These are phyloP conservation scores for Trichoderma brevicompactum DNA, from an alignment of 2,329 filamentous ascomycete genomes.

Conservation along the genomic window DNA sequence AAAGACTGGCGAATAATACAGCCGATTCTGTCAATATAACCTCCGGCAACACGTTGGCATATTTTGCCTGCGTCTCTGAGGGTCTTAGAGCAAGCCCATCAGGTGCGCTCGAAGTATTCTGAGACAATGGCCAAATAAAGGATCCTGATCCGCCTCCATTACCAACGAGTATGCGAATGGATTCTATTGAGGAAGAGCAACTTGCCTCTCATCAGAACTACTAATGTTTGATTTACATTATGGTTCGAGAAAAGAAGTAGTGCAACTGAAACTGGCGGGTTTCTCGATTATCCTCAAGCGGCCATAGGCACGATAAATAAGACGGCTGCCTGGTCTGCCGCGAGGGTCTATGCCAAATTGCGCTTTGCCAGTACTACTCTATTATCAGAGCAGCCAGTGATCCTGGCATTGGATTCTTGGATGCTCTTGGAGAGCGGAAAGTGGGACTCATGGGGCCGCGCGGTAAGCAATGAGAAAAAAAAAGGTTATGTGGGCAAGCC, in stretches of 20 bases:
- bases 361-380: not conserved
- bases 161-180: no score
- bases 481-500: not conserved
- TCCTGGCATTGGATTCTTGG: not conserved
- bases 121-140: no score
- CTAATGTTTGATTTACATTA: not conserved
- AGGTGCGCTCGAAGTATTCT: no score
- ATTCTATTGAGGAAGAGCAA: no score
- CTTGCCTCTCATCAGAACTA: not conserved
- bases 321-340: not conserved
- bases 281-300: not conserved
- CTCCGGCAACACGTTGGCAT: no score
- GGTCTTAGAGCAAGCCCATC: no score
- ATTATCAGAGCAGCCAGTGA: not conserved
- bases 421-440: not conserved
- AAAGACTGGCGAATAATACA: no score
- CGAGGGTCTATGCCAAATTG: not conserved
- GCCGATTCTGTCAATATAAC: no score
- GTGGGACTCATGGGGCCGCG: not conserved
- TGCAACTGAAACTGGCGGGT: no score
- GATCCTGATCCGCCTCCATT: no score
- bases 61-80: no score
- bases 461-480: not conserved
- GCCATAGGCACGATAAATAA: not conserved
- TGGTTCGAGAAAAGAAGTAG: not conserved